phyloP scores from a whole-genome alignment of 2,329 filamentous ascomycete genomes.

The Lachnellula arida region DNA sequence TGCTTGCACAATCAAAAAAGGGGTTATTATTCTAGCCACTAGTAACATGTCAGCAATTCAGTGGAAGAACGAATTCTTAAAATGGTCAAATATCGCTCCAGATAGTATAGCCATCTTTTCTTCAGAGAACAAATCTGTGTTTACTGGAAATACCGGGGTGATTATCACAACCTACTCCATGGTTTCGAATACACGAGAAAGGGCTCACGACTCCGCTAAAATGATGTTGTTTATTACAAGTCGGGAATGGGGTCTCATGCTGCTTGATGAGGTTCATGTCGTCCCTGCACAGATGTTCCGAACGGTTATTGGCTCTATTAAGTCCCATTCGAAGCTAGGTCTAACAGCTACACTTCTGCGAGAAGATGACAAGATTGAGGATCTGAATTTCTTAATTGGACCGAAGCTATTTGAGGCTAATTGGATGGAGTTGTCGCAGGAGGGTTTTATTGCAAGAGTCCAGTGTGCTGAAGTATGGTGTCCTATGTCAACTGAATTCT shows the following conservation, averaged over 20 bases:
- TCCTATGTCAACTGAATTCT: slow-evolving; percentile 98
- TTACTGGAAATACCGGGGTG: slow-evolving; percentile 86
- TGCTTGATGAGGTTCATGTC: slow-evolving; percentile 96
- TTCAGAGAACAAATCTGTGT: slow-evolving; percentile 81
- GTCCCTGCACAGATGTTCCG: slow-evolving; percentile 95
- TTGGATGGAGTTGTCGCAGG: slow-evolving; percentile 97
- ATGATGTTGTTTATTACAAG: slow-evolving; percentile 93
- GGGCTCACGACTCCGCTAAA: slow-evolving; percentile 89
- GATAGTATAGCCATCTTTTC: slow-evolving; percentile 94
- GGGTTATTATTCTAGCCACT: slow-evolving; percentile 89
- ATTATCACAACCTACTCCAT: slow-evolving; percentile 98
- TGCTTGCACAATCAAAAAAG: slow-evolving; percentile 96
- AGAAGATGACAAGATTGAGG: slow-evolving; percentile 97
- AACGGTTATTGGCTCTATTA: slow-evolving; percentile 87
- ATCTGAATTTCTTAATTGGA: slow-evolving; percentile 95
- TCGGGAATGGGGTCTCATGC: slow-evolving; percentile 95
- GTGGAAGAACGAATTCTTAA: slow-evolving; percentile 93
- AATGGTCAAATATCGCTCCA: slow-evolving; percentile 97
- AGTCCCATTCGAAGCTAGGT: slow-evolving; percentile 91
- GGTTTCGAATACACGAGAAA: slow-evolving; percentile 83
- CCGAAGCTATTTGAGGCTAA: slow-evolving; percentile 98
- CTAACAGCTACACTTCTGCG: slow-evolving; percentile 88
- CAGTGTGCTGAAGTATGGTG: slow-evolving; percentile 99
- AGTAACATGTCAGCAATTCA: slow-evolving; percentile 97
- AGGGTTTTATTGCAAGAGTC: slow-evolving; percentile 93